Evolutionary conservation across 208 protist genomes (phyloP), one percentile per base, ranked within the genome.

Genomic region (Leishmania braziliensis): DNA sequence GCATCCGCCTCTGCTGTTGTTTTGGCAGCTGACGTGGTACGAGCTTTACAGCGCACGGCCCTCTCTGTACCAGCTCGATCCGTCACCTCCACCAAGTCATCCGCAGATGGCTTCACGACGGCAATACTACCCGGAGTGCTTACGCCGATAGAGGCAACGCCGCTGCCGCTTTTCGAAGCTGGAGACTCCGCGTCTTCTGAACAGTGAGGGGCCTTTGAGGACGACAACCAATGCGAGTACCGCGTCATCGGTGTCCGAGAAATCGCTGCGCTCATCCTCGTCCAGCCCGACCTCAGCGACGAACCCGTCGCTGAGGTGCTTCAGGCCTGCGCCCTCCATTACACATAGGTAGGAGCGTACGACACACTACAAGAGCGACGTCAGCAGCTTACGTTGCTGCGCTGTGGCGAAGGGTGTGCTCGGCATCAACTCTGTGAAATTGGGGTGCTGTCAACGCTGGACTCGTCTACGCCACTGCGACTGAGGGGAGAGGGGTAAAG

Each of bases 321-420:
- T 29, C 46, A 9, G 53, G 23, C 75, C 62, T 14, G 18, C 18
- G 16, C 75, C 12, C 26, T 50, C 62, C 46, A 63, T 51, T 63
- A 20, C 20, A 8, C 65, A 18, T 12, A n/a, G n/a, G 36, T 53
- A 75, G 56, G 54, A 66, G 54, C 78, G 56, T 23, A 48, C 50
- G 56, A 18, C 78, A 48, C 72, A 78, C 75, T 50, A 62, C 53
- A 78, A 58, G 6, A 74, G 60, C 2, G 73, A 53, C 8, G 26
- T 39, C 26, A 74, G 20, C 33, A 79, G 54, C 43, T 84, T 84
- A 4, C 58, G 72, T 16, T 72, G 48, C 54, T 79, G 63, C n/a
- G 54, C 73, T 12, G 51, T 77, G 18, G 71, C 26, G 5, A 79
- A 79, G 65, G 58, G 78, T n/a, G 60, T 84, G 80, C 18, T 26